These are phyloP conservation scores for Pulicaria dysenterica DNA, from an alignment of 129 eudicot species.

Conservation along the genomic window DNA sequence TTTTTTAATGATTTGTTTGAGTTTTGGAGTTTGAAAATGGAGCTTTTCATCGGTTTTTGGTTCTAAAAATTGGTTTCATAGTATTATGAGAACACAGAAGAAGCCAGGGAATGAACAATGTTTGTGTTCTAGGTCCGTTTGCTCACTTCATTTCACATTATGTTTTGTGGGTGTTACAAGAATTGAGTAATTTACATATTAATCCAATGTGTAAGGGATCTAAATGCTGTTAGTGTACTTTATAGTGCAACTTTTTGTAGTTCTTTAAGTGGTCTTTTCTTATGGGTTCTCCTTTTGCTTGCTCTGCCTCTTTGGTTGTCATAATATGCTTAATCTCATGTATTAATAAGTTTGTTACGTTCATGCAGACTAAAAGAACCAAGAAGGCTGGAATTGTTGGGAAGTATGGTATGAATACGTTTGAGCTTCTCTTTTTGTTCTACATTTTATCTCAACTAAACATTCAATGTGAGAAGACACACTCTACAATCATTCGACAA, in stretches of 20 bases:
- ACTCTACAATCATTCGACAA: background rate
- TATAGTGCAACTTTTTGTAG: background rate
- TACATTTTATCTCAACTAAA: background rate
- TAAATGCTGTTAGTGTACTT: background rate
- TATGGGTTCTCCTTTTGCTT: background rate
- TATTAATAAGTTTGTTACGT: slow-evolving; percentile 11
- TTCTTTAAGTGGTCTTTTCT: background rate
- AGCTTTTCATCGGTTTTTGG: background rate
- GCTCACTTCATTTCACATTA: background rate
- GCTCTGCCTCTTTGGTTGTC: background rate
- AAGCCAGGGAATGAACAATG: background rate
- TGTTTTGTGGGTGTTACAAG: background rate
- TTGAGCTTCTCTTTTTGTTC: background rate
- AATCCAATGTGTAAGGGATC: background rate
- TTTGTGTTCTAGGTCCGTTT: background rate
- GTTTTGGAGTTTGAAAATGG: too few relatives aligned
- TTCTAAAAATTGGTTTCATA: background rate
- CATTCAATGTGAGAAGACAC: background rate
- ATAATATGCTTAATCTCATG: background rate
- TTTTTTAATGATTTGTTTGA: too few relatives aligned
- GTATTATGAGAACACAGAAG: background rate
- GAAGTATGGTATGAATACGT: slow-evolving; percentile 58
- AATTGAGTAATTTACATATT: background rate
- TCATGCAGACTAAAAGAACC: slow-evolving; percentile 73
- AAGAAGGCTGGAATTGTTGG: slow-evolving; percentile 89